Evolutionary conservation across 805 yeast species (phyloP).

Genomic region (Lipomyces kockii): DNA sequence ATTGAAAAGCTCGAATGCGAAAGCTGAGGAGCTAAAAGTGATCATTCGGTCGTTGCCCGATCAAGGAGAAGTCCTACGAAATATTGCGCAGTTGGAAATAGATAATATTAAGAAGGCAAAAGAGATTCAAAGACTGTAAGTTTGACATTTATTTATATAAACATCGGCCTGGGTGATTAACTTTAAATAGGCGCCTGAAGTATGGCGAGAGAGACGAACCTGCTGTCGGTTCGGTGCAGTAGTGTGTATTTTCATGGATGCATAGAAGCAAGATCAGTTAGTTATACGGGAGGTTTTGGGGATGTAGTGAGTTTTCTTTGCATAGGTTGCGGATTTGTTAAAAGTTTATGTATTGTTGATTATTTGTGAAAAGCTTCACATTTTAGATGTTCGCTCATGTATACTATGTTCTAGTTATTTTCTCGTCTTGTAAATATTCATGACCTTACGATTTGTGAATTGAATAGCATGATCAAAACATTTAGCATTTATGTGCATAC

Average conservation of each 20-base stretch:
- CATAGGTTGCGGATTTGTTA: no score
- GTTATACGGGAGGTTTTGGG: not conserved
- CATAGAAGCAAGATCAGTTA: not conserved
- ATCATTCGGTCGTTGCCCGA: slow-evolving; percentile 29
- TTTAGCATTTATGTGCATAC: no score
- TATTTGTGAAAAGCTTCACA: not conserved
- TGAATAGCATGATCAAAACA: not conserved
- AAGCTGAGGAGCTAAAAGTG: slow-evolving; percentile 22
- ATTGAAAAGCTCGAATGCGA: slow-evolving; percentile 8
- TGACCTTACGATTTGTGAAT: not conserved
- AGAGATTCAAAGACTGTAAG: slow-evolving; percentile 23
- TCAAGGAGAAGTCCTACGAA: slow-evolving; percentile 23
- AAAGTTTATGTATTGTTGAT: no score
- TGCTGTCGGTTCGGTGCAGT: not conserved
- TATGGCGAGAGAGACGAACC: not conserved
- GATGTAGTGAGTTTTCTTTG: not conserved
- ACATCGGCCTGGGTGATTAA: not conserved
- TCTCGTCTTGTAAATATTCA: not conserved
- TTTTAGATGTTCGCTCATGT: not conserved
- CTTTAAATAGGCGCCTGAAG: not conserved
- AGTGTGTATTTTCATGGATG: not conserved
- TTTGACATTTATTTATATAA: not conserved
- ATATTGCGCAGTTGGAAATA: slow-evolving; percentile 19
- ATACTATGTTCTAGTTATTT: not conserved
- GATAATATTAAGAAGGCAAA: slow-evolving; percentile 18